These are phyloP conservation scores for Phycomyces nitens DNA, from an alignment of 192 early-diverging fungal genomes.

Conservation along the genomic window DNA sequence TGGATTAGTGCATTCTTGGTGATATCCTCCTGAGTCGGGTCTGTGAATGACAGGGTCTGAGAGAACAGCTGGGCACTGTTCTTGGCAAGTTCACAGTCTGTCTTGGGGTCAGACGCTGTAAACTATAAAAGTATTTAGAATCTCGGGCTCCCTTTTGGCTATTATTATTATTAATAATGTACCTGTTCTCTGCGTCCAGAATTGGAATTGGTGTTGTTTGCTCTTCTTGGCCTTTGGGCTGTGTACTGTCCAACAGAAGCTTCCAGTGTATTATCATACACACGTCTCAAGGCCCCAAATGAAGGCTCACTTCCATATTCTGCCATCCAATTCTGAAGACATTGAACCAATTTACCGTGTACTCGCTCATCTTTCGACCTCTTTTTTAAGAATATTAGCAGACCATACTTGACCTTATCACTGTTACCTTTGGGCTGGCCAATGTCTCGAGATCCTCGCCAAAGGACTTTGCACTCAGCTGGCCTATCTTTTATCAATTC, in stretches of 20 bases:
- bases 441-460: slow-evolving; percentile 27
- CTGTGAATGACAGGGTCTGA: slow-evolving; percentile 50
- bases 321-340: slow-evolving; percentile 25
- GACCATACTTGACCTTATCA: background rate
- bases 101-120: background rate
- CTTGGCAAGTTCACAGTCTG: slow-evolving; percentile 49
- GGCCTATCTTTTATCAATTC: slow-evolving; percentile 12
- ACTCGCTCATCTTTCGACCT: slow-evolving; percentile 20
- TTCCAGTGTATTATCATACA: slow-evolving; percentile 20
- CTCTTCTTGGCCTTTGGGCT: background rate
- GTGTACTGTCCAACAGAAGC: background rate
- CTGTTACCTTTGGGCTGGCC: slow-evolving; percentile 20
- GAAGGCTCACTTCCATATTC: slow-evolving; percentile 23
- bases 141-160: too few species aligned
- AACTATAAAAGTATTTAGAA: too few species aligned
- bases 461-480: slow-evolving; percentile 32
- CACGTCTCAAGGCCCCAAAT: slow-evolving; percentile 16
- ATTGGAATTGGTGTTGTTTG: background rate
- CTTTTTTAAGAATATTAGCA: background rate
- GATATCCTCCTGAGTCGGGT: slow-evolving; percentile 50
- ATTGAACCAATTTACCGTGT: slow-evolving; percentile 22
- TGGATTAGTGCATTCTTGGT: slow-evolving; percentile 52
- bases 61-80: slow-evolving; percentile 49
- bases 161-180: too few species aligned
- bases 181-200: background rate